Conservation (phyloP, 1,284 basidiomycete genomes). For the Sporisorium exsertum region DNA sequence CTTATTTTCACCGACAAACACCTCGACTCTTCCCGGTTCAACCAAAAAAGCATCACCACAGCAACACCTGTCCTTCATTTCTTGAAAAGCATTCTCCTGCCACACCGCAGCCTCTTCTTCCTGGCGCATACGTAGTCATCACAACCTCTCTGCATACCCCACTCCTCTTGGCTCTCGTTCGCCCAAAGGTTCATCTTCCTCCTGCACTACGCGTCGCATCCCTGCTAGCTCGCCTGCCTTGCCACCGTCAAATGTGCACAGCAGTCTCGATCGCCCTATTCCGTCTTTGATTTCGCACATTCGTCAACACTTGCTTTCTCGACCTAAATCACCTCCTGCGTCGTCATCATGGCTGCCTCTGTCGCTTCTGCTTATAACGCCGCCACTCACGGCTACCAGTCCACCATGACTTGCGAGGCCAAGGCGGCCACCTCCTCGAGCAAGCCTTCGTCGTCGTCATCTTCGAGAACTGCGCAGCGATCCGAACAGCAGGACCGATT, state of each 20-base stretch:
- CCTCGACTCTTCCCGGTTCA: not conserved
- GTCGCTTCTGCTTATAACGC: slow-evolving; percentile 34
- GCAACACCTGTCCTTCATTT: not conserved
- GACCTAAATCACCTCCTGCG: not conserved
- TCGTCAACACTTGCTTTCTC: not conserved
- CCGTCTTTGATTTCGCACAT: slow-evolving; percentile 20
- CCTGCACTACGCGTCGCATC: not conserved
- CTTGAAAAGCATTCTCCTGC: slow-evolving; percentile 2
- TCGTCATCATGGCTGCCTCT: slow-evolving; percentile 42
- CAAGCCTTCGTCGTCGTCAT: slow-evolving; percentile 37
- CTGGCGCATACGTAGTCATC: slow-evolving; percentile 1
- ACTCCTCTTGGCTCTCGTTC: not conserved
- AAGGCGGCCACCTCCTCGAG: slow-evolving; percentile 13
- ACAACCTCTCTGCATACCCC: not conserved
- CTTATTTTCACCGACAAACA: not conserved
- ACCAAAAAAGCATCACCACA: slow-evolving; percentile 4
- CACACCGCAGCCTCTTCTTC: not conserved
- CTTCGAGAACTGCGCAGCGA: slow-evolving; percentile 28
- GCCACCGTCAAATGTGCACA: slow-evolving; percentile 10
- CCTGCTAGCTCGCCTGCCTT: not conserved
- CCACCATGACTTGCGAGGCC: slow-evolving; percentile 24
- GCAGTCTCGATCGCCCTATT: slow-evolving; percentile 8
- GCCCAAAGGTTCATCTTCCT: not conserved
- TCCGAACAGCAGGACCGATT: slow-evolving; percentile 54
- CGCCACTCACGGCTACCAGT: slow-evolving; percentile 34